phyloP scores from a whole-genome alignment of 2,329 filamentous ascomycete genomes.

The Colletotrichum lindemuthianum region DNA sequence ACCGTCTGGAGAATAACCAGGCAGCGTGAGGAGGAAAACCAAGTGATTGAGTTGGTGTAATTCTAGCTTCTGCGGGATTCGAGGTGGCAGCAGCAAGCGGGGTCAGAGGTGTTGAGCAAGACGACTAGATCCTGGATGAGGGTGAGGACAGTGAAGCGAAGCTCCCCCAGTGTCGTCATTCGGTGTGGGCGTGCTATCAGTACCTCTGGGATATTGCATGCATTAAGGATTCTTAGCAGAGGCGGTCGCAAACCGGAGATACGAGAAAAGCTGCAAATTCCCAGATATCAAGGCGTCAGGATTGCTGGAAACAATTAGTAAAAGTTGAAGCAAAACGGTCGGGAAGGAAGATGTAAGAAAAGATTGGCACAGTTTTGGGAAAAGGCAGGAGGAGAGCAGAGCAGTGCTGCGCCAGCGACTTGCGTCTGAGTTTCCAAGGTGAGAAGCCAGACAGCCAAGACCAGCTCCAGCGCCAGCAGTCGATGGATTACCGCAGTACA shows the following conservation, averaged over 20 bases:
- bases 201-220: conserved; percentile 16
- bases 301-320: neutral
- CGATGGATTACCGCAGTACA: no score
- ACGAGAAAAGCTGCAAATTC: neutral
- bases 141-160: conserved; percentile 18
- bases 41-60: neutral
- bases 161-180: conserved; percentile 33
- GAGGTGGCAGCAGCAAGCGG: conserved; percentile 9
- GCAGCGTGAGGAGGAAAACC: neutral
- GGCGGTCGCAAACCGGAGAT: conserved; percentile 6
- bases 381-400: no score
- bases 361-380: conserved; percentile 23
- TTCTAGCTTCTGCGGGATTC: neutral
- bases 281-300: neutral
- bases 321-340: neutral
- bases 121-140: neutral
- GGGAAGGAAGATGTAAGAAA: conserved; percentile 16
- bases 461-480: neutral
- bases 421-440: neutral
- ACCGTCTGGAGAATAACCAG: neutral
- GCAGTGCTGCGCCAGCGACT: neutral
- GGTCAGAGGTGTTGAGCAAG: conserved; percentile 2
- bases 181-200: conserved; percentile 14
- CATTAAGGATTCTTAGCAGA: neutral
- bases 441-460: conserved; percentile 4